Base-by-base conservation (phyloP, 768 basidiomycete genomes). In the Omphalotus guepiniiformis region DNA sequence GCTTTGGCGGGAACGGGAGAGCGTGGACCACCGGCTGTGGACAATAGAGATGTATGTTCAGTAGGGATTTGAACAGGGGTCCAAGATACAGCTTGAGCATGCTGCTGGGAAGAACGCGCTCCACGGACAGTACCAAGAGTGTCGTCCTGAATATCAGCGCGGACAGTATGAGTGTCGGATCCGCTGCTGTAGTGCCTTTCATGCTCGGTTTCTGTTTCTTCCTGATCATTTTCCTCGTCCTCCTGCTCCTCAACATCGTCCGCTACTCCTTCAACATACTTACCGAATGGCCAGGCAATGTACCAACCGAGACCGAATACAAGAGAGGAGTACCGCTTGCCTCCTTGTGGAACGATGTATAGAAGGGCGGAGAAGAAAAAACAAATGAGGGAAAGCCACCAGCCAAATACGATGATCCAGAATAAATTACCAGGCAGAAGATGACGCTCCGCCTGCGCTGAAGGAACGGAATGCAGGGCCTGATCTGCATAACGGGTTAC, bases 271-370 rank as follows among this genome's bases (percentile, higher is more conserved):
- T 97, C 93, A 39, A 99, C 91, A 62, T 98, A 99, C 66, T 97
- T 97, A 16, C 96, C 94, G 61, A 99, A 99, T 2, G 96, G 96
- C 96, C 96, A 98, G 18, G 81, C 80, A 44, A 97, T 78, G 63
- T 99, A 99, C 89, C 93, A 96, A 5, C 93, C 93, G 21, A 99
- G 69, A 12, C 96, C 96, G 58, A 82, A 92, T 4, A 97, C 71
- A 25, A 98, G 75, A n/a, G 78, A 79, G 2, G 90, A 80, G 62
- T 95, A 98, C 40, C 80, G 83, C 54, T 74, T 75, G 35, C 93
- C 93, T 11, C 96, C 95, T 38, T 77, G 76, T 0, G 94, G 89
- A 5, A 92, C 69, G 35, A 86, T 43, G 58, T 76, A 83, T 23
- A 99, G 72, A 15, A 94, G 23, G 35, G 69, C 73, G 6, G 91